Percentiles rank a stretch among this genome's conserved stretches.
These are phyloP conservation scores for Parathielavia hyrcaniae DNA, from an alignment of 495 filamentous ascomycete species.

Conservation along the genomic window DNA sequence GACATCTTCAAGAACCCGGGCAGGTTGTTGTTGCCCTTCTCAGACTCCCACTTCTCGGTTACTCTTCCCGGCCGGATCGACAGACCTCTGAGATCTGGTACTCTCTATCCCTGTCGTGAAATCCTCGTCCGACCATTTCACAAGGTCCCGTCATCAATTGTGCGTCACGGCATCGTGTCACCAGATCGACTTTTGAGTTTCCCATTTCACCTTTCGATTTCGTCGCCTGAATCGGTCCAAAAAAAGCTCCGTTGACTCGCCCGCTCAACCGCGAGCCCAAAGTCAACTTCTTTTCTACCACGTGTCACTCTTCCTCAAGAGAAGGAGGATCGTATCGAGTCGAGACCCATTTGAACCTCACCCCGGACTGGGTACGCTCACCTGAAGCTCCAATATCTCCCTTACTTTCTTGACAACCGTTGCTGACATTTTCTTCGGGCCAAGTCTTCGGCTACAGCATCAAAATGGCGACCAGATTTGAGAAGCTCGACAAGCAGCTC, in stretches of 20 bases:
- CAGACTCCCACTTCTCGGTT: neutral
- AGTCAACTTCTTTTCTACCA: neutral
- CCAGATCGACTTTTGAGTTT: conserved; percentile 9
- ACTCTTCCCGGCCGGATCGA: conserved; percentile 5
- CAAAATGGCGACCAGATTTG: conserved; percentile 25
- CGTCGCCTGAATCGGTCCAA: neutral
- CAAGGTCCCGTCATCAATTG: conserved; percentile 9
- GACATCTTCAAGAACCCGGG: neutral
- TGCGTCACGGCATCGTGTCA: conserved; percentile 16
- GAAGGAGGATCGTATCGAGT: neutral
- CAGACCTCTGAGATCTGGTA: neutral
- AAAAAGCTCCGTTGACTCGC: neutral
- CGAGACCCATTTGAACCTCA: no score
- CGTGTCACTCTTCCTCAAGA: no score
- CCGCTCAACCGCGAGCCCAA: neutral
- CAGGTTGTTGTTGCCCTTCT: neutral
- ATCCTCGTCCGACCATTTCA: conserved; percentile 10
- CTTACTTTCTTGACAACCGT: neutral
- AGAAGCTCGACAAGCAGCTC: conserved; percentile 25
- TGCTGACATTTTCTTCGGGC: neutral
- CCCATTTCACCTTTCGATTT: neutral
- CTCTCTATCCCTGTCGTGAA: neutral
- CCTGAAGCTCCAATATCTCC: no score
- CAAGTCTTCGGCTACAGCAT: neutral
- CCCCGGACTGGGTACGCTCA: no score